Percentiles rank a stretch among this genome's conserved stretches.
Evolutionary conservation across 2,329 filamentous ascomycete genomes (phyloP).

Genomic region (Geosmithia flava): DNA sequence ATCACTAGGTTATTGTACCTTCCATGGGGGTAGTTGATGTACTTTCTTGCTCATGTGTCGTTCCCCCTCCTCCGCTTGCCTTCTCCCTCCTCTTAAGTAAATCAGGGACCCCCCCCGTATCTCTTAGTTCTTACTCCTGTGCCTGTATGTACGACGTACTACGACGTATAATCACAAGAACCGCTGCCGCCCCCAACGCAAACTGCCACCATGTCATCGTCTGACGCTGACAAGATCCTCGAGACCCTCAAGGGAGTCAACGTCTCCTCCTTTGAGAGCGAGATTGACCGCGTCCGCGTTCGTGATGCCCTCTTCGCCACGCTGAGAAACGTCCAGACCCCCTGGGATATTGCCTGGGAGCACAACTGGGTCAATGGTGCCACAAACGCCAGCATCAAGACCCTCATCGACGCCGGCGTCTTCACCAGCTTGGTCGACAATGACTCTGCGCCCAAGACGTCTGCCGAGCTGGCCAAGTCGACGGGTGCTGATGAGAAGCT

Average conservation of each 20-base stretch:
- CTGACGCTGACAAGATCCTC: conserved; percentile 10
- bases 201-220: conserved; percentile 9
- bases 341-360: conserved; percentile 25
- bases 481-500: conserved; percentile 18
- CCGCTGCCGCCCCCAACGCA: conserved; percentile 1
- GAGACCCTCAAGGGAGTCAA: conserved; percentile 11
- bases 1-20: too few species aligned
- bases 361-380: conserved; percentile 19
- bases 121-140: too few species aligned
- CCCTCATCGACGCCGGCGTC: conserved; percentile 21
- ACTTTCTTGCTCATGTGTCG: too few species aligned
- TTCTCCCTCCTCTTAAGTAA: too few species aligned
- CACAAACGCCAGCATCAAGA: conserved; percentile 20
- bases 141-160: too few species aligned
- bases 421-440: conserved; percentile 20
- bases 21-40: too few species aligned
- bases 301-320: conserved; percentile 17
- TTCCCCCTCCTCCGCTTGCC: too few species aligned
- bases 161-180: too few species aligned
- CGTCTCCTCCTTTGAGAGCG: conserved; percentile 14
- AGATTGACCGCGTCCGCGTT: conserved; percentile 17
- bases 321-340: conserved; percentile 18
- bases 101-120: too few species aligned
- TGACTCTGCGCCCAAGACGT: conserved; percentile 15
- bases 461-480: conserved; percentile 17